These are phyloP conservation scores for Circinella minor DNA, from an alignment of 371 early-diverging fungal genomes.

Conservation along the genomic window DNA sequence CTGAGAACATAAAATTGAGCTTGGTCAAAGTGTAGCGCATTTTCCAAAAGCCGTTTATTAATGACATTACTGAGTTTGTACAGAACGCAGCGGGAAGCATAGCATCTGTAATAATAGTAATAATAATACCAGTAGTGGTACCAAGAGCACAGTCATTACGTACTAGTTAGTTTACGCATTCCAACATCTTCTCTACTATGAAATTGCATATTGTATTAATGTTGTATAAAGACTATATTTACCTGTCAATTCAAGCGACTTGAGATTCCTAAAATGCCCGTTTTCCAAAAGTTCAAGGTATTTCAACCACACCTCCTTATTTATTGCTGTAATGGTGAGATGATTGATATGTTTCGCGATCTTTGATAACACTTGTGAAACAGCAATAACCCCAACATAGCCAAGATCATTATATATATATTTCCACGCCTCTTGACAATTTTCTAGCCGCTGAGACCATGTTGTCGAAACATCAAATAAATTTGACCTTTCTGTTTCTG, in stretches of 20 bases:
- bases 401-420: background rate
- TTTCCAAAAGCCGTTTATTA: too few species aligned
- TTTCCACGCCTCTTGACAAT: background rate
- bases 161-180: too few species aligned
- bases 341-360: background rate
- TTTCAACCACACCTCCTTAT: background rate
- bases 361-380: background rate
- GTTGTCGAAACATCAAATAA: background rate
- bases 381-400: background rate
- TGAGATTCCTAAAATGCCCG: background rate
- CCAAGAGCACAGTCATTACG: too few species aligned
- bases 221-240: too few species aligned
- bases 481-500: background rate
- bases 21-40: too few species aligned
- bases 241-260: background rate
- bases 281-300: background rate
- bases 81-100: too few species aligned
- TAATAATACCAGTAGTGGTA: too few species aligned
- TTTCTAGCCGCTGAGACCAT: background rate
- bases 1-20: too few species aligned
- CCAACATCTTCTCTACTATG: too few species aligned
- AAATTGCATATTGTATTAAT: too few species aligned
- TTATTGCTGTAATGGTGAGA: background rate
- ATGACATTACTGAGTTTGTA: too few species aligned
- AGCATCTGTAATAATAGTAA: too few species aligned